A percentile compares a stretch with the other conserved stretches of the same genome.
Evolutionary conservation across 768 basidiomycete species (phyloP).

Genomic region (Boletus sp.): DNA sequence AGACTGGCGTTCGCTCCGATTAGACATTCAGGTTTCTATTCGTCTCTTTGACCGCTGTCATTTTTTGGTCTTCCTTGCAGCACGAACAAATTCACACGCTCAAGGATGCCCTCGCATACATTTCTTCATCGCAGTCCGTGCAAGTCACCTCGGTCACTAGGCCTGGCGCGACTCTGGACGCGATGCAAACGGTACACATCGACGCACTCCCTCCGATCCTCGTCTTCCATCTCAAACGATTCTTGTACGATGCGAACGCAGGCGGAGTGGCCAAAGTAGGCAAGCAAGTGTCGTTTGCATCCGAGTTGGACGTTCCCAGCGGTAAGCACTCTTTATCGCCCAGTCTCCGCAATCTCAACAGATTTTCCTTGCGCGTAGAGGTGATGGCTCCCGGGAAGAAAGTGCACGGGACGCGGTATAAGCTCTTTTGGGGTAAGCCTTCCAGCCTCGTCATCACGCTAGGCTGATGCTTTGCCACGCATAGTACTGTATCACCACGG

Average conservation of each 20-base stretch:
- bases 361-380: slow-evolving; percentile 37
- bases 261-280: slow-evolving; percentile 83
- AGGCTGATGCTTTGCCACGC: background rate
- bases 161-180: too few relatives aligned
- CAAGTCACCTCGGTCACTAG: too few relatives aligned
- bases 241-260: slow-evolving; percentile 75
- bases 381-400: slow-evolving; percentile 55
- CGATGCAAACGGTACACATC: slow-evolving; percentile 47
- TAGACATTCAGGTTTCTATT: slow-evolving; percentile 77
- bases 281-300: slow-evolving; percentile 76
- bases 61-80: slow-evolving; percentile 33
- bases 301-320: slow-evolving; percentile 72
- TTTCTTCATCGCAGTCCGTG: too few relatives aligned
- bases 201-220: slow-evolving; percentile 83
- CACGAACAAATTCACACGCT: slow-evolving; percentile 74
- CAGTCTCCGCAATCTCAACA: background rate
- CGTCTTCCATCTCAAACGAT: slow-evolving; percentile 88
- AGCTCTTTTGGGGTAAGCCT: slow-evolving; percentile 75
- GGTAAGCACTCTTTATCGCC: slow-evolving; percentile 38
- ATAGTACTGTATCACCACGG: slow-evolving; percentile 93
- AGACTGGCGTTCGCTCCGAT: slow-evolving; percentile 73
- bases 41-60: background rate
- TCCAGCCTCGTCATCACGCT: accelerated
- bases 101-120: slow-evolving; percentile 57
- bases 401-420: slow-evolving; percentile 58